A percentile compares a stretch with the other conserved stretches of the same genome.
Conservation (phyloP, 1,139 yeast species). For the Suhomyces choctaworum region DNA sequence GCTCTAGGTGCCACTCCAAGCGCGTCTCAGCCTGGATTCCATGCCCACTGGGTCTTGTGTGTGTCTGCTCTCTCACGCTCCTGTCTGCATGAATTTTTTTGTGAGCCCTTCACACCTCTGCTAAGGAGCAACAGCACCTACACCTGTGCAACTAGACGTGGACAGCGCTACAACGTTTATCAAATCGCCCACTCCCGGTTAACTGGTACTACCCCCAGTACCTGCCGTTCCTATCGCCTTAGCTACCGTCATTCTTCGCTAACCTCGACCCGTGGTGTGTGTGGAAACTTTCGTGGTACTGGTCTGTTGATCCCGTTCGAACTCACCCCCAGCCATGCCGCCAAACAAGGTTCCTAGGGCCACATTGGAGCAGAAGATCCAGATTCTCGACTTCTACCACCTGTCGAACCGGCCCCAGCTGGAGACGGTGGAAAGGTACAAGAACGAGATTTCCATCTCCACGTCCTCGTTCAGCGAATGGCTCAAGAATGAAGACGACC, state of each 20-base stretch:
- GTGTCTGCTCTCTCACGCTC: background rate
- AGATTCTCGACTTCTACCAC: conserved; percentile 53
- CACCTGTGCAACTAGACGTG: background rate
- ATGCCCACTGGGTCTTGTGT: background rate
- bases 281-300: background rate
- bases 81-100: conserved; percentile 1
- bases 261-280: background rate
- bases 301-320: background rate
- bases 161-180: background rate
- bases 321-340: conserved; percentile 12
- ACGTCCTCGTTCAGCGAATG: conserved; percentile 62
- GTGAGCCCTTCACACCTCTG: conserved; percentile 6
- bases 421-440: conserved; percentile 56
- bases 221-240: background rate
- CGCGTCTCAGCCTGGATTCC: too few species aligned
- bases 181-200: background rate
- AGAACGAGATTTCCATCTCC: conserved; percentile 50
- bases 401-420: conserved; percentile 52
- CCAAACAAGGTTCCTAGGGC: conserved; percentile 50
- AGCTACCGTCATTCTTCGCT: background rate
- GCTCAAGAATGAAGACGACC: conserved; percentile 54
- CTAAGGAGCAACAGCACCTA: conserved; percentile 1
- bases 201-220: background rate
- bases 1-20: too few species aligned
- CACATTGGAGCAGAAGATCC: conserved; percentile 57